Evolutionary conservation across 495 filamentous ascomycete species (phyloP).

Genomic region (Penicillium roqueforti): DNA sequence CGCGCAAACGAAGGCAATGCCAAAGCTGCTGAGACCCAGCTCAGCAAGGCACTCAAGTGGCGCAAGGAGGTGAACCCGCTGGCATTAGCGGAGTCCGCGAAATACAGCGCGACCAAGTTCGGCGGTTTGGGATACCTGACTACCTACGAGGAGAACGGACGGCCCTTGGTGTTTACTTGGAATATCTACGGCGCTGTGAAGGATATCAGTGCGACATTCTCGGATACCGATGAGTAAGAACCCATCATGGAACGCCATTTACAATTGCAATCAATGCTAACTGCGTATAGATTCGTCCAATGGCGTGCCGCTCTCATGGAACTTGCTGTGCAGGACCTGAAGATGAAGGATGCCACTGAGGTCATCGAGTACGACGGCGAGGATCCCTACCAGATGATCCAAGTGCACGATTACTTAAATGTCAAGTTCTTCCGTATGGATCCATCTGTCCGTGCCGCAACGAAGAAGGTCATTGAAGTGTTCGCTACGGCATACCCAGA

Average conservation of each 20-base stretch:
- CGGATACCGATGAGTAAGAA: slow-evolving; percentile 67
- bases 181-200: slow-evolving; percentile 84
- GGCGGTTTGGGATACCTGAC: slow-evolving; percentile 53
- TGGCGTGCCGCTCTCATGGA: slow-evolving; percentile 91
- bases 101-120: slow-evolving; percentile 49
- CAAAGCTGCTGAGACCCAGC: slow-evolving; percentile 65
- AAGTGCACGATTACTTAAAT: slow-evolving; percentile 85
- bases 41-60: slow-evolving; percentile 75
- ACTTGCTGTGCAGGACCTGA: slow-evolving; percentile 63
- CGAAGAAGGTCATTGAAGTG: slow-evolving; percentile 71
- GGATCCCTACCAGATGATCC: slow-evolving; percentile 82
- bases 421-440: slow-evolving; percentile 76
- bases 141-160: slow-evolving; percentile 41
- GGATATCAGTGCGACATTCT: slow-evolving; percentile 67
- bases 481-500: slow-evolving; percentile 81
- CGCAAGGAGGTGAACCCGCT: slow-evolving; percentile 59
- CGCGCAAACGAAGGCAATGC: slow-evolving; percentile 79
- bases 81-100: slow-evolving; percentile 36
- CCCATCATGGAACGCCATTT: background rate
- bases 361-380: slow-evolving; percentile 68
- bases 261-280: background rate
- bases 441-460: slow-evolving; percentile 62
- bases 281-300: slow-evolving; percentile 60
- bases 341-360: slow-evolving; percentile 58
- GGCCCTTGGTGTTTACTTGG: slow-evolving; percentile 61